Evolutionary conservation across 129 eudicot species (phyloP), one percentile per base, ranked within the genome.

Genomic region (Scalesia atractyloides): DNA sequence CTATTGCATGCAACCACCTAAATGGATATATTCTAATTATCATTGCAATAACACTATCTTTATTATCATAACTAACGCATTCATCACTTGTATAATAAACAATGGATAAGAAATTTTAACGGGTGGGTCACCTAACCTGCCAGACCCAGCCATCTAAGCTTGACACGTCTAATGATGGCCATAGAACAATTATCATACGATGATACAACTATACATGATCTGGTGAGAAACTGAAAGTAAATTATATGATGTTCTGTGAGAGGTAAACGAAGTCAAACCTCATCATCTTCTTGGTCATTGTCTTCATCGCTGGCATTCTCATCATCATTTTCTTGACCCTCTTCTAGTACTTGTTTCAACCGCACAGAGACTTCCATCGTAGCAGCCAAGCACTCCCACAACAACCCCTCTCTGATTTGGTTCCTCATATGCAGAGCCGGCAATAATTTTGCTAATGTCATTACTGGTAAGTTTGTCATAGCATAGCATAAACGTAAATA

Each of bases 321-420:
- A 39, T 79, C 84, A 36, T 66, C 79, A 34, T 48, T 79, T 39
- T 69, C 88, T 36, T 76, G 86, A 17, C 81, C 87, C 76, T 80
- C 86, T 70, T 73, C 84, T 66, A 84, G 83, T 52, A 78, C 53
- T 76, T 82, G 86, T 82, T 78, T 86, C 83, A 86, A 75, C 76
- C 88, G 76, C 30, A 84, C 74, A 56, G 79, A 81, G 63, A 86
- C 90, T 73, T 86, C 92, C 83, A 89, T 72, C 66, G 86, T 36
- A 24, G 92, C 86, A 77, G 73, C 76, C 76, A 86, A 78, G 82
- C 90, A 86, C 62, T 86, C 83, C 80, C 64, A 66, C 66, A 84
- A 60, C 77, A 80, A 66, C 14, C 60, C 76, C 24, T 52, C 79
- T 74, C 64, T 68, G 20, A 70, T 58, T 37, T 81, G 66, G 57